Percentiles rank a stretch among this genome's conserved stretches.
Evolutionary conservation across 495 filamentous ascomycete genomes (phyloP).

Genomic region (Talaromyces proteolyticus): DNA sequence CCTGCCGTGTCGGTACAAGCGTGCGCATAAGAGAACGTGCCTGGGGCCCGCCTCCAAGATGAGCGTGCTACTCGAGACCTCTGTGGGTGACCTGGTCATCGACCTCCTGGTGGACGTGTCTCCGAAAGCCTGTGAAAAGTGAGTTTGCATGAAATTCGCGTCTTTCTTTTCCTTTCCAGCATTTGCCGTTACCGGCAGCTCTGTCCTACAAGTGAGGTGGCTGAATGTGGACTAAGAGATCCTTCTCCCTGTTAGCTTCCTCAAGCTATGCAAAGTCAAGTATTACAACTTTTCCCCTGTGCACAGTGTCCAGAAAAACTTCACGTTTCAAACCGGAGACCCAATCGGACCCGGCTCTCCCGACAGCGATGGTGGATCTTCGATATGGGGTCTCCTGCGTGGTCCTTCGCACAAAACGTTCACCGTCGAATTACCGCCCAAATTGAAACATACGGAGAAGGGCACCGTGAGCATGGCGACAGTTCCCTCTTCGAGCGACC

Average conservation of each 20-base stretch:
- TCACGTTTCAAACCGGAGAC: constrained; percentile 93
- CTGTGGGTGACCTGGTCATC: constrained; percentile 86
- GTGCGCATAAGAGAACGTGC: constrained; percentile 1
- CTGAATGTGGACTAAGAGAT: constrained; percentile 49
- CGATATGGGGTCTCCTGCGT: constrained; percentile 83
- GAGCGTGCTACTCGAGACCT: constrained; percentile 87
- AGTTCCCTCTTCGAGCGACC: constrained; percentile 65
- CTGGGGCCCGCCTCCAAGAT: constrained; percentile 30
- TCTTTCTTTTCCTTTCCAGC: constrained; percentile 4
- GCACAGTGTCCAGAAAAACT: constrained; percentile 81
- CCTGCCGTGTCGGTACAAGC: constrained; percentile 2
- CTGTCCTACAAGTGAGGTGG: constrained; percentile 19
- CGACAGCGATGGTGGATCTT: constrained; percentile 84
- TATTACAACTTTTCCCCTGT: constrained; percentile 96
- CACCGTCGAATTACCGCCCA: constrained; percentile 72
- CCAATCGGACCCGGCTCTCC: constrained; percentile 77
- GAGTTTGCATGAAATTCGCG: no score
- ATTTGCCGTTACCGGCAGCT: constrained; percentile 9
- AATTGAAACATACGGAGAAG: constrained; percentile 76
- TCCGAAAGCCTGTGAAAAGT: constrained; percentile 90
- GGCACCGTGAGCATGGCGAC: constrained; percentile 96
- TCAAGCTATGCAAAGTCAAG: constrained; percentile 96
- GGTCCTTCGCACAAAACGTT: constrained; percentile 72
- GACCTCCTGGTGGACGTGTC: constrained; percentile 83
- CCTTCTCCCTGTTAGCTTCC: constrained; percentile 58